Conservation (phyloP, 2,329 filamentous ascomycete genomes). For the Aspergillus sp. region DNA sequence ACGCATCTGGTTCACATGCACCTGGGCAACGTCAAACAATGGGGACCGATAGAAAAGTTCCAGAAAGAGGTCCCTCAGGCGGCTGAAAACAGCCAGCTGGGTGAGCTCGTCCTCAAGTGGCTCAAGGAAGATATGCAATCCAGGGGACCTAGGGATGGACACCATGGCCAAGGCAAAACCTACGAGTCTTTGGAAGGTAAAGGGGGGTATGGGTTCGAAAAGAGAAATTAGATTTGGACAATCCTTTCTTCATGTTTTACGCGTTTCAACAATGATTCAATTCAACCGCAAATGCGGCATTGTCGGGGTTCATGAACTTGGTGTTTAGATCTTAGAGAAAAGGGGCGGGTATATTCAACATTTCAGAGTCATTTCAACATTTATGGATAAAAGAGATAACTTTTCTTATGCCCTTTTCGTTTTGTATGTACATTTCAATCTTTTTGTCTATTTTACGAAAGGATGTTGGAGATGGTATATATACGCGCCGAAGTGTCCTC, state of each 20-base stretch:
- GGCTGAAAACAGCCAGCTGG: constrained; percentile 74
- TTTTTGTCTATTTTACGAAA: constrained; percentile 13
- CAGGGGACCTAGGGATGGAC: constrained; percentile 68
- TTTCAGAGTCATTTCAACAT: constrained; percentile 18
- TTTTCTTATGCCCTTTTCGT: constrained; percentile 3
- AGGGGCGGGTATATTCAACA: constrained; percentile 23
- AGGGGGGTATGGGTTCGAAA: constrained; percentile 61
- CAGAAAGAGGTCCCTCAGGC: constrained; percentile 50
- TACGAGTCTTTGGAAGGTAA: constrained; percentile 54
- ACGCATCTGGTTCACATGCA: constrained; percentile 96
- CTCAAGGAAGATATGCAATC: constrained; percentile 73
- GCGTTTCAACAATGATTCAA: constrained; percentile 21
- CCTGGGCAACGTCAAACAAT: constrained; percentile 80
- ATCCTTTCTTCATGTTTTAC: constrained; percentile 6
- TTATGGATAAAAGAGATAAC: constrained; percentile 3
- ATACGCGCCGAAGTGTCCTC: constrained; percentile 41
- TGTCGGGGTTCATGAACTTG: constrained; percentile 13
- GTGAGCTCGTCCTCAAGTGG: constrained; percentile 85
- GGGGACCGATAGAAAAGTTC: constrained; percentile 70
- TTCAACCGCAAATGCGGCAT: constrained; percentile 25
- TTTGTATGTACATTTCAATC: constrained; percentile 13
- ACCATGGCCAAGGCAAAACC: constrained; percentile 46
- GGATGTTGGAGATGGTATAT: constrained; percentile 31
- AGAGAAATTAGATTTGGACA: constrained; percentile 15
- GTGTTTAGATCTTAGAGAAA: constrained; percentile 11